Evolutionary conservation across 2,329 filamentous ascomycete species (phyloP).

Genomic region (Coniella lustricola): DNA sequence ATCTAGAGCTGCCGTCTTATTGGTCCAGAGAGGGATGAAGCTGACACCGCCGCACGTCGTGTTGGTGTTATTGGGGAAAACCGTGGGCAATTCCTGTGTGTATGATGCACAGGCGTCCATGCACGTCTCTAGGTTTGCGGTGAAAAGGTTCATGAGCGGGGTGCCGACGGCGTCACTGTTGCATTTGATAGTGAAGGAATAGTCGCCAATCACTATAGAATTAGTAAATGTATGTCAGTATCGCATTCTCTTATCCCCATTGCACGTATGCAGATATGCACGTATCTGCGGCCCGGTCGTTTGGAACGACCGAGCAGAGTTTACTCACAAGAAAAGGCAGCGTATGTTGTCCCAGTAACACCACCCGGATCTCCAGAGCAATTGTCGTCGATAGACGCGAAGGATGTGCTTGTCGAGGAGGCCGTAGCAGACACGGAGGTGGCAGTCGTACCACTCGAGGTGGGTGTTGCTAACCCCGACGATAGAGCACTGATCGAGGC

Average conservation of each 20-base stretch:
- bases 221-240: no score
- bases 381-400: conserved; percentile 30
- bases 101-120: conserved; percentile 41
- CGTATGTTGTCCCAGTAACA: conserved; percentile 33
- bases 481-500: conserved; percentile 20
- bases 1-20: conserved; percentile 25
- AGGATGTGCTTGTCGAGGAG: conserved; percentile 22
- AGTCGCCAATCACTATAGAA: conserved; percentile 28
- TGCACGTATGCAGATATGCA: no score
- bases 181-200: conserved; percentile 36
- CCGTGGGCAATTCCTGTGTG: conserved; percentile 24
- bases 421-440: conserved; percentile 16
- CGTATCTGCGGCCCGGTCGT: no score
- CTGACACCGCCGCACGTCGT: conserved; percentile 32
- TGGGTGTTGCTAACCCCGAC: conserved; percentile 16
- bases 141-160: conserved; percentile 35
- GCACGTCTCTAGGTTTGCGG: conserved; percentile 35
- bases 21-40: conserved; percentile 37
- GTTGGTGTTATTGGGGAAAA: conserved; percentile 23
- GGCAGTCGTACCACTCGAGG: neutral
- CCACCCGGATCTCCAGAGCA: conserved; percentile 30
- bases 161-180: conserved; percentile 32
- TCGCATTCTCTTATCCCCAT: no score
- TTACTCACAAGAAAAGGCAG: conserved; percentile 29
- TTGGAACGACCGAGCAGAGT: neutral